Evolutionary conservation across 1,284 basidiomycete species (phyloP).

Genomic region (Takashimella tepidaria): DNA sequence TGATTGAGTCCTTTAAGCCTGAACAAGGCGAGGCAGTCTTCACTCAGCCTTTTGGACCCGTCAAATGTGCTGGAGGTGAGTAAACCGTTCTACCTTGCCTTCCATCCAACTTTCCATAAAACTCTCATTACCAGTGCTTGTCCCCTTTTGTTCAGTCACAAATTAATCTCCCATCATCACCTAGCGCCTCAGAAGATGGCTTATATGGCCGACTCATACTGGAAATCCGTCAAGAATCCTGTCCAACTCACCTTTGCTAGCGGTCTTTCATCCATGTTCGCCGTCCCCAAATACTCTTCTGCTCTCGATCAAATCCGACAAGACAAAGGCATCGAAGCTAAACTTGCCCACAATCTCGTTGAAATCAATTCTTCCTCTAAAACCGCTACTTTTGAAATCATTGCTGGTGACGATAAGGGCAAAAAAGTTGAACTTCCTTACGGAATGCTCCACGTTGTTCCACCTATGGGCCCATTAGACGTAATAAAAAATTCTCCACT

Average conservation of each 20-base stretch:
- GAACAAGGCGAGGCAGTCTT: conserved; percentile 76
- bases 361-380: conserved; percentile 64
- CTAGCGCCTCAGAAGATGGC: conserved; percentile 82
- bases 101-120: background rate
- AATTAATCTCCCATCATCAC: background rate
- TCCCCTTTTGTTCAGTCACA: background rate
- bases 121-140: background rate
- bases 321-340: conserved; percentile 70
- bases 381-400: conserved; percentile 76
- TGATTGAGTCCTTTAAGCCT: conserved; percentile 66
- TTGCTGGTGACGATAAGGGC: conserved; percentile 54
- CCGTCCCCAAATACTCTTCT: conserved; percentile 75
- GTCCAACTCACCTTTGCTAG: conserved; percentile 78
- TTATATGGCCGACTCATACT: conserved; percentile 71
- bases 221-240: conserved; percentile 47
- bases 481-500: conserved; percentile 73
- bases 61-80: conserved; percentile 86
- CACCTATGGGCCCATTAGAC: conserved; percentile 83
- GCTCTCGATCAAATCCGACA: conserved; percentile 72
- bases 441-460: conserved; percentile 79
- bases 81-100: background rate
- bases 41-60: conserved; percentile 88
- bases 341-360: conserved; percentile 80
- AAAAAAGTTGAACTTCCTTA: conserved; percentile 66
- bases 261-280: conserved; percentile 92